These are phyloP conservation scores for Jaapia argillacea DNA, from an alignment of 768 basidiomycete species.

Conservation along the genomic window DNA sequence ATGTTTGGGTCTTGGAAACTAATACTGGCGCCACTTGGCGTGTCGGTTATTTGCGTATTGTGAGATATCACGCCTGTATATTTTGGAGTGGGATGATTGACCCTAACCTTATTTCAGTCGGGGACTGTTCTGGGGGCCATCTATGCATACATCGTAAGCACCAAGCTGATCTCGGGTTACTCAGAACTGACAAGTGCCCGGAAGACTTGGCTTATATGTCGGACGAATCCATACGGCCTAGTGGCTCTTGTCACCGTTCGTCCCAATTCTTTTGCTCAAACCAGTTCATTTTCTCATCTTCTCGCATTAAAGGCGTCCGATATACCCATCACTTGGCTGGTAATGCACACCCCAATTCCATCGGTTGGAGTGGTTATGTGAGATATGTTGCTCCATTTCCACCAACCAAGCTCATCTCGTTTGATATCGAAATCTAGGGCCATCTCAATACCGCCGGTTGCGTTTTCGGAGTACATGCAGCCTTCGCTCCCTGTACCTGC, in stretches of 20 bases:
- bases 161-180: no score
- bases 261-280: no score
- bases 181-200: no score
- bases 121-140: constrained; percentile 21
- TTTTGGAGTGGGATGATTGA: no score
- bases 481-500: no score
- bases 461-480: constrained; percentile 21
- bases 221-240: constrained; percentile 31
- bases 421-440: no score
- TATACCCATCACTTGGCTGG: constrained; percentile 34
- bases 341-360: constrained; percentile 26
- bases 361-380: constrained; percentile 35
- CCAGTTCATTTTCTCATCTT: not conserved
- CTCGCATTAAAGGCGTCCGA: constrained; percentile 26
- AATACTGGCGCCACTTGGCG: constrained; percentile 42
- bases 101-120: constrained; percentile 13
- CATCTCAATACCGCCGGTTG: constrained; percentile 32
- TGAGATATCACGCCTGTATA: constrained; percentile 10
- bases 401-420: no score
- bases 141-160: constrained; percentile 18
- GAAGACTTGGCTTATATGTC: constrained; percentile 29
- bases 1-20: constrained; percentile 41
- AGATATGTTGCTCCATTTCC: no score
- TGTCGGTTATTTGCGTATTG: constrained; percentile 33
- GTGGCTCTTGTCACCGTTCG: constrained; percentile 29